Evolutionary conservation across 768 basidiomycete genomes (phyloP).

Genomic region (Leccinum aurantiacum): DNA sequence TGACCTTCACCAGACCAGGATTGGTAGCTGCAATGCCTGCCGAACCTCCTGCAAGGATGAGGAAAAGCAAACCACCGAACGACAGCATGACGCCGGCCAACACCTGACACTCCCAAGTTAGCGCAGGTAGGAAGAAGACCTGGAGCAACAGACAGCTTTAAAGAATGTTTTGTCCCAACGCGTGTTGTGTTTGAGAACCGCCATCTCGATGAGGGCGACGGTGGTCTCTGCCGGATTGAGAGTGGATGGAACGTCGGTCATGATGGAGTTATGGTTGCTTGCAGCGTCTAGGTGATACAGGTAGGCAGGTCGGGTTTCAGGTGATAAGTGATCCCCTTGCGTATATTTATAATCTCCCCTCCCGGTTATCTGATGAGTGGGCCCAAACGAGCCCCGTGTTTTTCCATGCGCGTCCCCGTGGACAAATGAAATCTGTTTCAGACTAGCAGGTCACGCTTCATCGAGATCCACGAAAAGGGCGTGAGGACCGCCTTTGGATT

Average conservation of each 20-base stretch:
- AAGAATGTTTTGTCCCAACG: constrained; percentile 60
- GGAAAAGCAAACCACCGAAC: constrained; percentile 65
- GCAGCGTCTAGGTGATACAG: constrained; percentile 5
- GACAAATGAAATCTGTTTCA: constrained; percentile 6
- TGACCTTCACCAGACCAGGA: constrained; percentile 65
- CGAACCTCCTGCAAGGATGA: constrained; percentile 62
- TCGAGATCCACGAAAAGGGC: neutral
- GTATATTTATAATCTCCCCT: constrained; percentile 22
- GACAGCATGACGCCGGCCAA: constrained; percentile 73
- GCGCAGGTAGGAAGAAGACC: neutral
- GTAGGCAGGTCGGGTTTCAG: neutral
- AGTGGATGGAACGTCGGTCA: constrained; percentile 40
- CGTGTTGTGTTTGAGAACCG: constrained; percentile 62
- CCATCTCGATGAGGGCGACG: constrained; percentile 52
- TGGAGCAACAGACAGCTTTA: constrained; percentile 57
- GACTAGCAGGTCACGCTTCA: neutral
- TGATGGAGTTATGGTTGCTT: constrained; percentile 5
- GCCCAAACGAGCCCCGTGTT: constrained; percentile 10
- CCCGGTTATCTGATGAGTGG: neutral
- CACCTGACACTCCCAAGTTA: constrained; percentile 41
- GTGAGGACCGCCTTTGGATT: neutral
- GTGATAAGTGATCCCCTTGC: neutral
- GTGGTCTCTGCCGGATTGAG: constrained; percentile 62
- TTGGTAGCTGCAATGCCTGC: constrained; percentile 48
- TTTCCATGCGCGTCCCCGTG: neutral